phyloP scores from a whole-genome alignment of 495 filamentous ascomycete species.

The Penicillium pulvis region DNA sequence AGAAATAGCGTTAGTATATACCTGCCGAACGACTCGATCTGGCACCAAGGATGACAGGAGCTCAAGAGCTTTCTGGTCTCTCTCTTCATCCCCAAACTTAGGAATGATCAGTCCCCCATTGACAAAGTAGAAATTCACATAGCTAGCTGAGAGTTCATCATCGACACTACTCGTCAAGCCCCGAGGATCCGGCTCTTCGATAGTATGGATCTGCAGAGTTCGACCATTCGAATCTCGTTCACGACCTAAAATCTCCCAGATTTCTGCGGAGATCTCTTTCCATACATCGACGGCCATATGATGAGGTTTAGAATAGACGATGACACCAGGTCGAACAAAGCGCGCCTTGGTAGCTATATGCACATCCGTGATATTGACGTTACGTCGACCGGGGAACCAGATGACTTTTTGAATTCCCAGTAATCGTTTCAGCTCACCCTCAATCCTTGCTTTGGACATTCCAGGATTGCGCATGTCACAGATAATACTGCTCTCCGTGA shows the following conservation, averaged over 20 bases:
- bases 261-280: slow-evolving; percentile 26
- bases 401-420: slow-evolving; percentile 33
- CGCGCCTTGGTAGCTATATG: slow-evolving; percentile 31
- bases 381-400: slow-evolving; percentile 29
- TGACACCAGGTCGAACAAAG: slow-evolving; percentile 27
- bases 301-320: slow-evolving; percentile 26
- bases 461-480: slow-evolving; percentile 30
- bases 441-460: slow-evolving; percentile 21
- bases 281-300: slow-evolving; percentile 16
- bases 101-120: slow-evolving; percentile 32
- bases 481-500: slow-evolving; percentile 32
- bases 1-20: slow-evolving; percentile 29
- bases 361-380: slow-evolving; percentile 30
- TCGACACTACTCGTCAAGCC: slow-evolving; percentile 18
- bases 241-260: slow-evolving; percentile 18
- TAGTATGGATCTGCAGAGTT: slow-evolving; percentile 23
- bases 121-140: slow-evolving; percentile 34
- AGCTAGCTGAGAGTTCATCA: slow-evolving; percentile 25
- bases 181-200: slow-evolving; percentile 24
- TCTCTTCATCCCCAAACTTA: slow-evolving; percentile 25
- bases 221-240: slow-evolving; percentile 30
- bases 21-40: slow-evolving; percentile 25
- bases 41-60: slow-evolving; percentile 22
- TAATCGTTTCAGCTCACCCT: slow-evolving; percentile 25
- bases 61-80: slow-evolving; percentile 23